A percentile compares a stretch with the other conserved stretches of the same genome.
Evolutionary conservation across 306 rosid genomes (phyloP).

Genomic region (Trifolium subterraneum): DNA sequence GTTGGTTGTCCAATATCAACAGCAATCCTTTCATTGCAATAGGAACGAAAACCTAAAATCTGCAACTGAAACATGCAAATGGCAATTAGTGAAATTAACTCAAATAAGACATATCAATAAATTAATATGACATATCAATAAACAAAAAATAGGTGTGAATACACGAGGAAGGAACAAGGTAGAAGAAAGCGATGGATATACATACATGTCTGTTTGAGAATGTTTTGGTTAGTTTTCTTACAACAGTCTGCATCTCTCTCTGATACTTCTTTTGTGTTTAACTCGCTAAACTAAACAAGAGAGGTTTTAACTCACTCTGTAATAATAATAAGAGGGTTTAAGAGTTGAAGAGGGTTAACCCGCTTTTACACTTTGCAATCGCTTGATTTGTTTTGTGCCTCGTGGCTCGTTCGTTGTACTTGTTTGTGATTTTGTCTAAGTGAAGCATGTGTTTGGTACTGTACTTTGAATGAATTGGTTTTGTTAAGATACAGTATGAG

Average conservation of each 20-base stretch:
- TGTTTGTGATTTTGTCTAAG: background rate
- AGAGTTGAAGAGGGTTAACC: background rate
- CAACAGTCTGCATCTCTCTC: constrained; percentile 62
- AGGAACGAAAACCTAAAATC: constrained; percentile 59
- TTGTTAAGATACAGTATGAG: too few relatives aligned
- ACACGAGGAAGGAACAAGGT: too few relatives aligned
- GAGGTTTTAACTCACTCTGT: constrained; percentile 27
- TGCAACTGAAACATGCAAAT: constrained; percentile 46
- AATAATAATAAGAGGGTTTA: constrained; percentile 38
- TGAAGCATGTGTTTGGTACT: too few relatives aligned
- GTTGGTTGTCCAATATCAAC: constrained; percentile 92
- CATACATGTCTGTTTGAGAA: constrained; percentile 54
- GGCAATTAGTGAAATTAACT: constrained; percentile 31
- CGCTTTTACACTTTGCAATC: constrained; percentile 9
- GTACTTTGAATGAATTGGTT: too few relatives aligned
- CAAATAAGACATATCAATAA: too few relatives aligned
- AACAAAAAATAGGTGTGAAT: too few relatives aligned
- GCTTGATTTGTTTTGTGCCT: background rate
- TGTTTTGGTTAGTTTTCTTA: constrained; percentile 54
- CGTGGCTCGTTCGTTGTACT: background rate
- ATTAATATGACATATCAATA: background rate
- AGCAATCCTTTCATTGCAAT: constrained; percentile 49
- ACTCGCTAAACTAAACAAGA: background rate
- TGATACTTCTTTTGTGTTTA: background rate
- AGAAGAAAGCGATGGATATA: constrained; percentile 25